Evolutionary conservation across 345 rosid genomes (phyloP).

Genomic region (Gossypium ekmanianum): DNA sequence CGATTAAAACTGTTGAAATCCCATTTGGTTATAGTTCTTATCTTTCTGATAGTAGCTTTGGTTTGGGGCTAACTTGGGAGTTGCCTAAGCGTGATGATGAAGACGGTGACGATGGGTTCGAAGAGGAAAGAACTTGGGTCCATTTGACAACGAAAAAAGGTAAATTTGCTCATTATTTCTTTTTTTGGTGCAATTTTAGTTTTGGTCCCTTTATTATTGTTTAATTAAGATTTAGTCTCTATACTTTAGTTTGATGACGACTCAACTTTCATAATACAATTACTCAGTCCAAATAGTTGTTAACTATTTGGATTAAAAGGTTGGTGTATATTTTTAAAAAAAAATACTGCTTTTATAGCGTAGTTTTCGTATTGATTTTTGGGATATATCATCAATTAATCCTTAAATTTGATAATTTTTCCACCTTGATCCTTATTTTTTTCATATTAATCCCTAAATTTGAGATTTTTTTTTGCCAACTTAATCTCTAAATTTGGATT

Average conservation of each 20-base stretch:
- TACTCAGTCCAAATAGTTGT: too few species aligned
- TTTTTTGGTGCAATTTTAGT: not conserved
- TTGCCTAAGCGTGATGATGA: constrained; percentile 17
- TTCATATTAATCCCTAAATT: too few species aligned
- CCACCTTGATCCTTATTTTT: too few species aligned
- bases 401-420: too few species aligned
- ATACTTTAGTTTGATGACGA: not conserved
- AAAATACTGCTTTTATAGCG: too few species aligned
- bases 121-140: not conserved
- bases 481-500: too few species aligned
- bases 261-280: too few species aligned
- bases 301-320: too few species aligned
- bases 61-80: constrained; percentile 61
- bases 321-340: too few species aligned
- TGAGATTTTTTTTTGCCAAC: too few species aligned
- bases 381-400: too few species aligned
- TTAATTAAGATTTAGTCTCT: not conserved
- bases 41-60: constrained; percentile 49
- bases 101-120: not conserved
- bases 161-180: not conserved
- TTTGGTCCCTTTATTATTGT: not conserved
- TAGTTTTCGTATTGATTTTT: too few species aligned
- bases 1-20: constrained; percentile 44
- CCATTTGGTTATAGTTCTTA: constrained; percentile 55
- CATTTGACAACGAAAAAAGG: not conserved